A percentile compares a stretch with the other conserved stretches of the same genome.
Conservation (phyloP, 2,329 filamentous ascomycete genomes). For the Aspergillus sp. region DNA sequence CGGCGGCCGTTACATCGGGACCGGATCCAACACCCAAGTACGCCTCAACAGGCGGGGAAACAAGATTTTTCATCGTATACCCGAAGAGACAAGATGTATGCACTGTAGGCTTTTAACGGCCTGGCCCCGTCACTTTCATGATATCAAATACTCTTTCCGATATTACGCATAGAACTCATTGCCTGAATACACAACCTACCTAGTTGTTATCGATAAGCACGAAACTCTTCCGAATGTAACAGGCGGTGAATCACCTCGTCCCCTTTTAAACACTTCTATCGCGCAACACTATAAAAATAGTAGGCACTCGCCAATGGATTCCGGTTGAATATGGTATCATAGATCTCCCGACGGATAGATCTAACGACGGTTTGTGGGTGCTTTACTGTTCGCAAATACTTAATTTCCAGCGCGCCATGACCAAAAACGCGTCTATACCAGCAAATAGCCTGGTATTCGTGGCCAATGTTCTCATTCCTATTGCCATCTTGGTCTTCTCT, state of each 20-base stretch:
- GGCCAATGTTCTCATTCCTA: conserved; percentile 75
- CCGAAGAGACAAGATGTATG: not conserved
- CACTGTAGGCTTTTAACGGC: not conserved
- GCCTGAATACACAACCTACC: not conserved
- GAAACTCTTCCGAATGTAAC: not conserved
- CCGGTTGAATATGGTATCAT: not conserved
- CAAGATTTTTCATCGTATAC: not conserved
- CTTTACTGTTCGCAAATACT: not conserved
- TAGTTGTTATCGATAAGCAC: not conserved
- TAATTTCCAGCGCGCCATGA: not conserved
- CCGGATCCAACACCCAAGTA: not conserved
- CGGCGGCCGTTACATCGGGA: not conserved
- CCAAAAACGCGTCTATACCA: conserved; percentile 23
- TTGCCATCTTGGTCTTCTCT: conserved; percentile 75
- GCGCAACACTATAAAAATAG: not conserved
- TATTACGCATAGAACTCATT: not conserved
- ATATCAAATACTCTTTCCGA: not conserved
- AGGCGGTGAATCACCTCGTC: not conserved
- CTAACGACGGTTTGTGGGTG: not conserved
- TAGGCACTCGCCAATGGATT: not conserved
- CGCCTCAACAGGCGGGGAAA: not conserved
- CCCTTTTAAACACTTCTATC: not conserved
- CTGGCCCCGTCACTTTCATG: not conserved
- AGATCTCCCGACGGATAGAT: too few species aligned
- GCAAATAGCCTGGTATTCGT: conserved; percentile 51